Percentiles rank a stretch among this genome's conserved stretches.
Evolutionary conservation across 352 stramenopile genomes (phyloP).

Genomic region (Peronospora belbahrii): DNA sequence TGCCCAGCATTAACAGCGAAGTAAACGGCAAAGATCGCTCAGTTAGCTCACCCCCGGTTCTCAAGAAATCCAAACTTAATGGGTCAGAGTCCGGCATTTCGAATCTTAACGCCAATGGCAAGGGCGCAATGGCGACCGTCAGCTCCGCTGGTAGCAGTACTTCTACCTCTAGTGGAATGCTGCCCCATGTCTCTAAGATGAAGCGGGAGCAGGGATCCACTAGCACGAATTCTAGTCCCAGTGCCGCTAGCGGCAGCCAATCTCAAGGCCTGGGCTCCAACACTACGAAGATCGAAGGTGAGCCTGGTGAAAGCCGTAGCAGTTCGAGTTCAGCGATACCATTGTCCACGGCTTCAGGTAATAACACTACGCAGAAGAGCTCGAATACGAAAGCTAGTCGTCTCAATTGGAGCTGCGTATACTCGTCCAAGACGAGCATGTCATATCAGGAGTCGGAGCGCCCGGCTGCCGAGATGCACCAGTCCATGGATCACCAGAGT

Average conservation of each 20-base stretch:
- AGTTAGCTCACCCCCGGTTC: slow-evolving; percentile 44
- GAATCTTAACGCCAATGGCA: slow-evolving; percentile 60
- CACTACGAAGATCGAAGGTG: slow-evolving; percentile 26
- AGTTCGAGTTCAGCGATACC: slow-evolving; percentile 12
- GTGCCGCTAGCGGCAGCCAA: slow-evolving; percentile 14
- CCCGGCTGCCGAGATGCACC: slow-evolving; percentile 75
- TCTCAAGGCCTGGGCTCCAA: slow-evolving; percentile 29
- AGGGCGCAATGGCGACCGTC: slow-evolving; percentile 43
- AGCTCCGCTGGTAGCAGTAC: slow-evolving; percentile 17
- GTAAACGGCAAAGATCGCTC: slow-evolving; percentile 53
- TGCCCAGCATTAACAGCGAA: slow-evolving; percentile 61
- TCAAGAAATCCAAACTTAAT: slow-evolving; percentile 76
- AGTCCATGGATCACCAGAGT: slow-evolving; percentile 86
- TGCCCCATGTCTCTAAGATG: slow-evolving; percentile 50
- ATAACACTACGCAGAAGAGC: slow-evolving; percentile 62
- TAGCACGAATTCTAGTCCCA: slow-evolving; percentile 56
- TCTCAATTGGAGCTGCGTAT: slow-evolving; percentile 82
- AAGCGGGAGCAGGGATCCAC: slow-evolving; percentile 40
- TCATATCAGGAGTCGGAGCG: slow-evolving; percentile 73
- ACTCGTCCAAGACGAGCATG: slow-evolving; percentile 61
- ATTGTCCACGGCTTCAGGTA: slow-evolving; percentile 29
- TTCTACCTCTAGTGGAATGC: slow-evolving; percentile 21
- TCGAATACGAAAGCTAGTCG: slow-evolving; percentile 75
- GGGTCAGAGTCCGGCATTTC: slow-evolving; percentile 46
- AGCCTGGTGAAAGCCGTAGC: slow-evolving; percentile 18